Base-by-base conservation (phyloP, 2,329 filamentous ascomycete genomes). In the Phaeosphaeriaceae sp. region DNA sequence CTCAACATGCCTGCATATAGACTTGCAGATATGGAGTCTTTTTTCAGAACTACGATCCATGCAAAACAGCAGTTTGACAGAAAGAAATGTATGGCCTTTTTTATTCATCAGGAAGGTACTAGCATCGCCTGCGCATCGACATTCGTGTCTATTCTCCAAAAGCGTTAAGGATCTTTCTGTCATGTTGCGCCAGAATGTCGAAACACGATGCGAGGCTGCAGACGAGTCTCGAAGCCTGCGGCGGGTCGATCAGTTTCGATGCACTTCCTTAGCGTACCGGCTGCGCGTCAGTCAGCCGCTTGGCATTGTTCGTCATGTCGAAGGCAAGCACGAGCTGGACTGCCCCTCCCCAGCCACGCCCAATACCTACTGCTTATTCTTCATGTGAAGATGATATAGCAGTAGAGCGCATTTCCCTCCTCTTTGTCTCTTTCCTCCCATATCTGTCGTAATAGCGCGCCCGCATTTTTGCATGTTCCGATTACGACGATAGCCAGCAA, bases 161-260 rank as follows among this genome's bases (percentile, higher is more conserved):
- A n/a, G n/a, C n/a, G n/a, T n/a, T n/a, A n/a, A n/a, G n/a, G n/a
- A n/a, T n/a, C n/a, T n/a, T n/a, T n/a, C 9, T 13, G 31, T 36
- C 31, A 11, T 36, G 31, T 36, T 36, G 31, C 9, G 31, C 31
- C 7, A 36, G 15, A n/a, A 40, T 40, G 15, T 6, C 3, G 3
- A 6, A n/a, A 15, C 17, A 58, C 64, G 66, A 61, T 53, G 58
- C 58, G 56, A 51, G 54, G 57, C 36, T 40, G 36, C 25, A 9
- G 36, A 40, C 36, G 55, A 54, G 53, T 58, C 21, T 47, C 45
- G 48, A 46, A 27, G 31, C 31, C 36, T 54, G 53, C 45, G 45
- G 33, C 25, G 40, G 52, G 66, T 64, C 68, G 67, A 71, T 66
- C 63, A 60, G 58, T 58, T 71, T 71, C 68, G 58, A 71, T 62